Conservation (phyloP, 768 basidiomycete species). For the Hemileccinum rubropunctum region DNA sequence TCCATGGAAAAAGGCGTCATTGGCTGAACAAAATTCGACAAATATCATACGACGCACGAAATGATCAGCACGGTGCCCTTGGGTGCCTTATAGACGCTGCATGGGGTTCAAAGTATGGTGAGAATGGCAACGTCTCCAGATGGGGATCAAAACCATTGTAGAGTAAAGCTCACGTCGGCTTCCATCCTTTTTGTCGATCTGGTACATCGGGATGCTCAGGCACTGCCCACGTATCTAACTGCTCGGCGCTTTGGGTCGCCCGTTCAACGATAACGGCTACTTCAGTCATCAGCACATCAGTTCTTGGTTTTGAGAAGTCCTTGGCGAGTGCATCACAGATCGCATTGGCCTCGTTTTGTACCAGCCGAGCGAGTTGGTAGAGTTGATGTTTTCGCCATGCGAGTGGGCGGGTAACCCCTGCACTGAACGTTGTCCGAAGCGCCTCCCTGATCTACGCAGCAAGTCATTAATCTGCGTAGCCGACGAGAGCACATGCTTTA, state of each 20-base stretch:
- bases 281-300: constrained; percentile 40
- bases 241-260: constrained; percentile 41
- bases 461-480: neutral
- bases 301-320: constrained; percentile 51
- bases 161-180: constrained; percentile 36
- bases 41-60: constrained; percentile 39
- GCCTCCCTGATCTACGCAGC: constrained; percentile 31
- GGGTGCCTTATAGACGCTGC: constrained; percentile 46
- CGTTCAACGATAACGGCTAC: constrained; percentile 42
- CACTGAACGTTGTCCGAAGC: constrained; percentile 48
- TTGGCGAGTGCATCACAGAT: constrained; percentile 41
- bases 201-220: constrained; percentile 39
- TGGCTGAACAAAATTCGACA: neutral
- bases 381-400: constrained; percentile 65
- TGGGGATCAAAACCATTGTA: too few relatives aligned
- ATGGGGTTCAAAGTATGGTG: neutral
- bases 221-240: constrained; percentile 58
- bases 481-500: too few relatives aligned
- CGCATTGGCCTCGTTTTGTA: constrained; percentile 58
- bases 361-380: constrained; percentile 55
- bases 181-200: constrained; percentile 48
- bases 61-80: constrained; percentile 65
- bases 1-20: neutral
- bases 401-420: constrained; percentile 49
- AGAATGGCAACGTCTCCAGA: neutral